Base-by-base conservation (phyloP, 306 rosid genomes). In the Lagenaria siceraria region DNA sequence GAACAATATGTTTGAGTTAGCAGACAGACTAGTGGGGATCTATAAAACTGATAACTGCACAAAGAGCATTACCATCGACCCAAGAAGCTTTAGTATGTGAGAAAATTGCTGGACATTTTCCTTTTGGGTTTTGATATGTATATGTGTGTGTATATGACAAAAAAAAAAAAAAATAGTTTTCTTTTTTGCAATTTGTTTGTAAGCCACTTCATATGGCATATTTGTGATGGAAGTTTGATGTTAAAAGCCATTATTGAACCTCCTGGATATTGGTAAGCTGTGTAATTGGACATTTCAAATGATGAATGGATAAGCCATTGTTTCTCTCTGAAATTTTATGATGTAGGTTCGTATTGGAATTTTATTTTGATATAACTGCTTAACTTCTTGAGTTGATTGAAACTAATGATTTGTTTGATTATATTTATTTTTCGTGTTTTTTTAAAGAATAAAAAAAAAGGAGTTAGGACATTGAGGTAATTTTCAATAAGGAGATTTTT, bases 1-100 rank as follows among this genome's bases (percentile, higher is more conserved):
- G 85, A 95, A 90, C 89, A 95, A 92, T 63, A 95, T 95, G 99
- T 95, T 95, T 82, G 99, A 95, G 85, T 80, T 92, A 87, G 99
- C 97, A 4, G 97, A 95, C 86, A 83, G 99, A 68, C 91, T 92
- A 15, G 97, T 95, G 48, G 99, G 97, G 71, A 95, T 95, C 55
- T 95, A 92, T 82, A 95, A 95, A 70, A 92, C 97, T 54, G 97
- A 92, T 78, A 90, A 90, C 71, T 95, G 98, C 91, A 95, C 98
- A 13, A 95, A 95, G 80, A 95, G 98, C 86, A 90, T 90, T 64
- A 95, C 97, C 35, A 90, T 95, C 59, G 85, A 95, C 84, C 97
- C 97, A 0, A 86, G 84, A 33, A 90, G 91, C 84, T 92, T n/a
- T n/a, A 15, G 91, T 90, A 5, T 92, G 91, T 75, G 87, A 90